phyloP scores from a whole-genome alignment of 73 alveolate genomes.

The Paramecium biaurelia region DNA sequence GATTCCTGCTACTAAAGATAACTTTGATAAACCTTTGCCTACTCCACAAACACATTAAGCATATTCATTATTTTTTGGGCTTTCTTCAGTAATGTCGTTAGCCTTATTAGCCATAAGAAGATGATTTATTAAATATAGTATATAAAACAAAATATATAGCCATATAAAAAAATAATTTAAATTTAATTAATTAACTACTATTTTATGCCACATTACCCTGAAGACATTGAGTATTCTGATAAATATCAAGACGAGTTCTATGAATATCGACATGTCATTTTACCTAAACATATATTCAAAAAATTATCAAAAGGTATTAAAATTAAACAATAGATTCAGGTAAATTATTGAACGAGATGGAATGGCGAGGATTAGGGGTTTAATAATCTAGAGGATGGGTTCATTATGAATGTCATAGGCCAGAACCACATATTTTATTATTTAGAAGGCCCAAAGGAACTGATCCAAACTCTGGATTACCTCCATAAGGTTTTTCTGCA shows the following conservation, averaged over 20 bases:
- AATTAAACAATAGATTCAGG: conserved; percentile 18
- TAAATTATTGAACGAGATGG: conserved; percentile 81
- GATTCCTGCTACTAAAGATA: conserved; percentile 64
- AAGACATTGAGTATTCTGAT: conserved; percentile 90
- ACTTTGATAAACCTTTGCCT: conserved; percentile 59
- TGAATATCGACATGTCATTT: conserved; percentile 88
- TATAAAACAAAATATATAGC: background rate
- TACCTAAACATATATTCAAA: conserved; percentile 80
- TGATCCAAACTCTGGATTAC: conserved; percentile 93
- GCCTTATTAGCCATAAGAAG: conserved; percentile 38
- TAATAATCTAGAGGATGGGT: conserved; percentile 93
- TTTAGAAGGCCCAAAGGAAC: conserved; percentile 98
- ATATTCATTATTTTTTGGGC: conserved; percentile 53
- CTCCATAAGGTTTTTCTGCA: conserved; percentile 68
- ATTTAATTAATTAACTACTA: conserved; percentile 13
- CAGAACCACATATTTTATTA: conserved; percentile 94
- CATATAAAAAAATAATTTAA: background rate
- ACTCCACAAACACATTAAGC: conserved; percentile 58
- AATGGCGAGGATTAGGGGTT: conserved; percentile 94
- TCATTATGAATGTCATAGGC: conserved; percentile 89
- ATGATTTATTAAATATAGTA: conserved; percentile 12
- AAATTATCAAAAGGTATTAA: conserved; percentile 73
- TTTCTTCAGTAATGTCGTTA: conserved; percentile 46
- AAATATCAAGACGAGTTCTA: conserved; percentile 85
- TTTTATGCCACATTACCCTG: conserved; percentile 90